Base-by-base conservation (phyloP, 2,329 filamentous ascomycete genomes). In the Epichloe baconii region DNA sequence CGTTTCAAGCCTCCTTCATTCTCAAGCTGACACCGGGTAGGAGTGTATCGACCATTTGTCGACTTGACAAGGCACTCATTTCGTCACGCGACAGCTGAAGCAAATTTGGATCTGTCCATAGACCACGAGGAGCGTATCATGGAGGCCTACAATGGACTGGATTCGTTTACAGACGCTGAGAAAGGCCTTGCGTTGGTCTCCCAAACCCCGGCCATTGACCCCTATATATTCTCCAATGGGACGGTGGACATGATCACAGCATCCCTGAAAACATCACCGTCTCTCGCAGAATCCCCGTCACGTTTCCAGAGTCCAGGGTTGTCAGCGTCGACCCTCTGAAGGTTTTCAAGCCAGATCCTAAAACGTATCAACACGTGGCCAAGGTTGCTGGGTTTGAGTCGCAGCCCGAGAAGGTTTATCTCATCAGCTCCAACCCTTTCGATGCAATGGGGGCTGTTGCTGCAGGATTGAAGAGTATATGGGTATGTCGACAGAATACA, bases 351-450 rank as follows among this genome's bases (percentile, higher is more conserved):
- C 85, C 86, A 0, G 72, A 78, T 40, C 75, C 71, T 1, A 74
- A 72, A 48, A 73, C 76, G 2, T 89, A 89, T 59, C 55, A 69
- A n/a, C 71, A 84, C 61, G 67, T 87, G 23, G 71, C 77, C 1
- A 56, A 71, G 55, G 68, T 69, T 37, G 70, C 74, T 2, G 75
- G 74, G 3, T 76, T 74, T 57, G 57, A 66, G 40, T 66, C 64
- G 1, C 58, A 71, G 17, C 68, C 72, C 55, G 66, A 62, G 1
- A 68, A 75, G 26, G 71, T 88, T 14, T 88, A 84, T 82, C 65
- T 89, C 7, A 74, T 90, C 5, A 85, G 77, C 56, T 78, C 79
- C 1, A 89, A 89, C 61, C 80, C 85, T 2, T 89, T 89, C 61
- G 85, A 89, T 62, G 69, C 85, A 15, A 74, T 81, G 0, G 85